Percentiles rank a stretch among this genome's conserved stretches.
These are phyloP conservation scores for Ramichloridium luteum DNA, from an alignment of 2,329 filamentous ascomycete genomes.

Conservation along the genomic window DNA sequence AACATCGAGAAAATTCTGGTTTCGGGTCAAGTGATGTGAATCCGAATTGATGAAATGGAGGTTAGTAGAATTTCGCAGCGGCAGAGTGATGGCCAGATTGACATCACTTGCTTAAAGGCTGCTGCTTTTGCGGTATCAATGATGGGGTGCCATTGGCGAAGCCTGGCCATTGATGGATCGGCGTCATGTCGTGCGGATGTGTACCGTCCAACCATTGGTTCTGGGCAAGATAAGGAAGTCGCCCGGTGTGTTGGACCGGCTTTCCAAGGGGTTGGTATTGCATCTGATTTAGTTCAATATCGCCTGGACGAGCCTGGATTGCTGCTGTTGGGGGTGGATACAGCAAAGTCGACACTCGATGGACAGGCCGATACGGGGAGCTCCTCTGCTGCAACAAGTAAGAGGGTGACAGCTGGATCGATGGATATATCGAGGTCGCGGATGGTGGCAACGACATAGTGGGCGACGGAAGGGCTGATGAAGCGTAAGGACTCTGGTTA, in stretches of 20 bases:
- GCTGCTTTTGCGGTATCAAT: too few species aligned
- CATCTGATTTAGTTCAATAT: slow-evolving; percentile 37
- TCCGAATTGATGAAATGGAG: too few species aligned
- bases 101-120: too few species aligned
- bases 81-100: too few species aligned
- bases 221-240: slow-evolving; percentile 30
- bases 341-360: slow-evolving; percentile 79
- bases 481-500: slow-evolving; percentile 40
- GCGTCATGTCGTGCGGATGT: slow-evolving; percentile 21
- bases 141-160: slow-evolving; percentile 12
- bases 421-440: slow-evolving; percentile 36
- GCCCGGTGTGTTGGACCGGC: slow-evolving; percentile 33
- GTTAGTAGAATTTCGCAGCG: too few species aligned
- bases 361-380: slow-evolving; percentile 85
- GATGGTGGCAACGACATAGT: slow-evolving; percentile 51
- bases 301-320: slow-evolving; percentile 45
- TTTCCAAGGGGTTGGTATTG: slow-evolving; percentile 39
- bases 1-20: too few species aligned
- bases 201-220: slow-evolving; percentile 25
- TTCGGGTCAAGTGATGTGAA: too few species aligned
- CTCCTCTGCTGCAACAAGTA: slow-evolving; percentile 77
- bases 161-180: slow-evolving; percentile 21
- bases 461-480: slow-evolving; percentile 52
- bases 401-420: slow-evolving; percentile 67
- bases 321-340: slow-evolving; percentile 74